phyloP scores from a whole-genome alignment of 1,284 basidiomycete genomes.

The Papiliotrema fonsecae region DNA sequence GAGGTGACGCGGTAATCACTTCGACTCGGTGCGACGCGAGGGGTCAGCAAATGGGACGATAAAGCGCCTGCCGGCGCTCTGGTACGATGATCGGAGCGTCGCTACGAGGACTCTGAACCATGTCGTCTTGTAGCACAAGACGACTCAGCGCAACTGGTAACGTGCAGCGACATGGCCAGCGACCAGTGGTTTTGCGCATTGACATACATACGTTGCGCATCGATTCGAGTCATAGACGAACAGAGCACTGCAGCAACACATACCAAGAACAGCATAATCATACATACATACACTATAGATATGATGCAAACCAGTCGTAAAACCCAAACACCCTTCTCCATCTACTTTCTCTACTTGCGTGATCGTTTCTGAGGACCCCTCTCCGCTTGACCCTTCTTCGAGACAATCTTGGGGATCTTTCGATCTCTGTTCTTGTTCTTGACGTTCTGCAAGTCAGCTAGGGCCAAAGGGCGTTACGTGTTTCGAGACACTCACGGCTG shows the following conservation, averaged over 20 bases:
- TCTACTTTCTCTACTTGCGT: constrained; percentile 8
- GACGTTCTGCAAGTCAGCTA: constrained; percentile 57
- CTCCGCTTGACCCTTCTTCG: constrained; percentile 14
- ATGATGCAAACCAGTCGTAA: not conserved
- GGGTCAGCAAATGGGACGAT: too few relatives aligned
- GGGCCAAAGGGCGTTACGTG: not conserved
- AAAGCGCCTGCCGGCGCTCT: too few relatives aligned
- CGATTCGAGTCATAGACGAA: not conserved
- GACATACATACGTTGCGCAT: not conserved
- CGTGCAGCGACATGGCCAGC: too few relatives aligned
- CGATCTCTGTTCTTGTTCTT: constrained; percentile 69
- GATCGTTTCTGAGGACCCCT: constrained; percentile 1
- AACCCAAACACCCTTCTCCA: not conserved
- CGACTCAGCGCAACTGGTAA: too few relatives aligned
- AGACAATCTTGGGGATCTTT: constrained; percentile 36
- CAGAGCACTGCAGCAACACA: not conserved
- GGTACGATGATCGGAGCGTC: too few relatives aligned
- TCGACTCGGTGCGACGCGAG: too few relatives aligned
- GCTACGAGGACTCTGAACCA: too few relatives aligned
- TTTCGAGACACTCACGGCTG: constrained; percentile 43
- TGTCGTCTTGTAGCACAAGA: too few relatives aligned
- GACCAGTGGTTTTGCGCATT: not conserved
- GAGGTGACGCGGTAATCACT: not conserved
- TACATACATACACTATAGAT: constrained; percentile 4
- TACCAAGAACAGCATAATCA: constrained; percentile 3